Conservation (phyloP, 345 rosid species). For the Brassica carinata region DNA sequence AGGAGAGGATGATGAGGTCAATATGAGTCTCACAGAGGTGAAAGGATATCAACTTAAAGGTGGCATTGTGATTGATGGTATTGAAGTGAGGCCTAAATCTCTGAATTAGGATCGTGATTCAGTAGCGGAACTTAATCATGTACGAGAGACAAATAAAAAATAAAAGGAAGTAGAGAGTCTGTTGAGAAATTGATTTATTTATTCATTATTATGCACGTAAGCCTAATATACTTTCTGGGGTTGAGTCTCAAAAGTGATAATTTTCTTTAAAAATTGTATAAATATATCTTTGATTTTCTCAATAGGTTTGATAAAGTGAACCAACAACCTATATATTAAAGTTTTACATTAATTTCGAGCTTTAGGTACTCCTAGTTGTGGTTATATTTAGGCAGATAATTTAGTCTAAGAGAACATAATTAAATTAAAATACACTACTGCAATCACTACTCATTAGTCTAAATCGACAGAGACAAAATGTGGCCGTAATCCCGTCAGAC, state of each 20-base stretch:
- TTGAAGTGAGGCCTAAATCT: slow-evolving; percentile 46
- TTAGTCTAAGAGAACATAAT: background rate
- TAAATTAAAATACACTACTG: background rate
- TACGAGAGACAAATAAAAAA: background rate
- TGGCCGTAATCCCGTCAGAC: no score
- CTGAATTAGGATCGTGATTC: background rate
- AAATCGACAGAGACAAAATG: background rate
- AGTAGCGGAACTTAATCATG: background rate
- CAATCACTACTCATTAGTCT: background rate
- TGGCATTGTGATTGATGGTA: slow-evolving; percentile 53
- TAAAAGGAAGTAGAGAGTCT: background rate
- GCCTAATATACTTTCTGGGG: background rate
- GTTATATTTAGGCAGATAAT: background rate
- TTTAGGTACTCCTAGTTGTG: background rate
- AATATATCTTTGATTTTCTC: background rate
- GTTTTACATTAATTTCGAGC: background rate
- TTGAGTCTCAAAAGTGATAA: background rate
- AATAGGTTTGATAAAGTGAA: background rate
- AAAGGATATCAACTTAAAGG: slow-evolving; percentile 52
- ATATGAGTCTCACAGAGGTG: slow-evolving; percentile 45
- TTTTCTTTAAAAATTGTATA: background rate
- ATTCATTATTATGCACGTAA: background rate
- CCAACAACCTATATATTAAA: background rate
- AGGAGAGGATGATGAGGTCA: slow-evolving; percentile 33
- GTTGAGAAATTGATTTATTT: background rate